Base-by-base conservation (phyloP, 495 filamentous ascomycete species). In the Penicillium ochrochloron region DNA sequence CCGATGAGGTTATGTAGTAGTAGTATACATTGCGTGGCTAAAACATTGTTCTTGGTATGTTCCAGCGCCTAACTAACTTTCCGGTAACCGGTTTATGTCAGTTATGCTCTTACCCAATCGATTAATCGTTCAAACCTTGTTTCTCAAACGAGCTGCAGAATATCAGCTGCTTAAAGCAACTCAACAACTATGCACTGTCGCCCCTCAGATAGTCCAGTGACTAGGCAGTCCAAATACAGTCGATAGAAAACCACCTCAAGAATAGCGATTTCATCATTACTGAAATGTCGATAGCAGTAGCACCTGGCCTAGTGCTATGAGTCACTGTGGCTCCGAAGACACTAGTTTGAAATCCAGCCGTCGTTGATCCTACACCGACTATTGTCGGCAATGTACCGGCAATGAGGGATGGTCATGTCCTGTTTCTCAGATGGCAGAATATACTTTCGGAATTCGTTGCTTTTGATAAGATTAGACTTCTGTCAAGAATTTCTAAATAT, bases 261-360 rank as follows among this genome's bases (percentile, higher is more conserved):
- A 23, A 15, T 31, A 0, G 12, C 31, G 12, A 52, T 2, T 0
- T 29, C 44, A 3, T 23, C 31, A n/a, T 17, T 21, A 5, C 19
- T 21, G 7, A 56, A 23, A 56, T 21, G 31, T 6, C 2, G n/a
- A 34, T 52, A 11, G 44, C 21, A 7, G 7, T 29, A 7, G 21
- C 39, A 23, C 48, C 48, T 31, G 39, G 57, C 14, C 39, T 27
- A 15, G 35, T 9, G 17, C 35, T 52, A 70, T 66, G 68, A 70
- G 50, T 68, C 68, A 66, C 56, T 39, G 56, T 17, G 37, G 10
- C 12, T 37, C 46, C 55, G 42, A 61, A 23, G 25, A 34, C 42
- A 54, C 41, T 51, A 42, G 27, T 70, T 70, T 48, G 62, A 64
- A 68, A 70, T 50, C 29, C 55, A 61, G 39, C 61, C 15, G 60